Base-by-base conservation (phyloP, 495 filamentous ascomycete species). In the Collariella sp. region DNA sequence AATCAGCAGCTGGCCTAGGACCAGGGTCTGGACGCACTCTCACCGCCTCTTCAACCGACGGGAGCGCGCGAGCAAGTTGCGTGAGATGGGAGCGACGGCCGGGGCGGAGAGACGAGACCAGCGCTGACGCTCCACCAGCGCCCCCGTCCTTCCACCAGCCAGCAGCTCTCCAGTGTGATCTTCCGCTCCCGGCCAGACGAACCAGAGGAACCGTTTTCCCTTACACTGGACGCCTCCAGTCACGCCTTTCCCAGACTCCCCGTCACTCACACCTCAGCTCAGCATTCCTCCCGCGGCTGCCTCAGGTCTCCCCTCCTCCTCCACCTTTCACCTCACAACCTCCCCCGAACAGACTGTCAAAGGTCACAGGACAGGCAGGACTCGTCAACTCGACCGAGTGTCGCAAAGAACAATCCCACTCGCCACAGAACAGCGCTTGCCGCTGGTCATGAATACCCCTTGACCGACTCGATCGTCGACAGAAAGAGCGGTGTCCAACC, bases 401-500 rank as follows among this genome's bases (percentile, higher is more conserved):
- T n/a, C n/a, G n/a, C n/a, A n/a, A n/a, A n/a, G n/a, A n/a, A n/a
- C n/a, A n/a, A n/a, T n/a, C n/a, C n/a, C n/a, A n/a, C n/a, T n/a
- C n/a, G n/a, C n/a, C 41, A n/a, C 23, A 29, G 13, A 18, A 22
- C 26, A 31, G 15, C 23, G 53, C 48, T 45, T 46, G 50, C 48
- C 56, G 49, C 61, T 61, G 57, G 58, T 61, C 65, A 65, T 69
- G 60, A 65, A 60, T 60, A 44, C 52, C 50, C 62, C 60, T 50
- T 70, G 66, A 70, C 67, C 63, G 63, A 67, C 62, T 67, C 63
- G 59, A 50, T 39, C 52, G 55, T 41, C 16, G 24, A 2, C 36
- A 60, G 57, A 61, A 69, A 72, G 66, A 71, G 67, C 69, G 66
- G 68, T 70, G 68, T 68, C 68, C 52, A 18, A 19, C 43, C 39